Evolutionary conservation across 345 rosid species (phyloP).

Genomic region (Ceriops tagal): DNA sequence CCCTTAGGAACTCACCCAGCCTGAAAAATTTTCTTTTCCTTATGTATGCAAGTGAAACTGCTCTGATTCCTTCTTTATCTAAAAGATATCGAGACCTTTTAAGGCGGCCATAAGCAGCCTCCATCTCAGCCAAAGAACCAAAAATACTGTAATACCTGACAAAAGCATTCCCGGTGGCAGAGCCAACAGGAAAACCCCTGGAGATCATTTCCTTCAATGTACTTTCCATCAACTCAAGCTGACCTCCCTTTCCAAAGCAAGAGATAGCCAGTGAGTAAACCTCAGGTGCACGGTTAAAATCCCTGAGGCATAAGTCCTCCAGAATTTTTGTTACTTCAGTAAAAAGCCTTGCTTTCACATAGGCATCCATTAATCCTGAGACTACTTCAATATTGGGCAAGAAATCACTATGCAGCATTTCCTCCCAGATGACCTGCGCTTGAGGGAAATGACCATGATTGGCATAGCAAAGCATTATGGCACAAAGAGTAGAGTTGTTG

Average conservation of each 20-base stretch:
- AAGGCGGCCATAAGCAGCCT: slow-evolving; percentile 52
- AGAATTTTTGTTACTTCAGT: slow-evolving; percentile 36
- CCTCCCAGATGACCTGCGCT: slow-evolving; percentile 49
- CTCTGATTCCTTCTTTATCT: slow-evolving; percentile 52
- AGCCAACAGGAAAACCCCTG: slow-evolving; percentile 42
- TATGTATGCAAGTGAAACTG: slow-evolving; percentile 50
- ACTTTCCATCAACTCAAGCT: slow-evolving; percentile 60
- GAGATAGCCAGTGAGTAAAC: slow-evolving; percentile 50
- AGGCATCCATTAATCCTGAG: slow-evolving; percentile 48
- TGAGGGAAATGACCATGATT: slow-evolving; percentile 38
- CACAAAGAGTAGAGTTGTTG: slow-evolving; percentile 32
- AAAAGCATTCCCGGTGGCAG: slow-evolving; percentile 48
- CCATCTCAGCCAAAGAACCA: slow-evolving; percentile 60
- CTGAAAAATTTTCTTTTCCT: slow-evolving; percentile 43
- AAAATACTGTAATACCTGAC: slow-evolving; percentile 45
- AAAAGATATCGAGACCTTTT: slow-evolving; percentile 52
- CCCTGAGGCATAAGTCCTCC: slow-evolving; percentile 38
- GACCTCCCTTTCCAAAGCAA: slow-evolving; percentile 59
- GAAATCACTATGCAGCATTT: slow-evolving; percentile 41
- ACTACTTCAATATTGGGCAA: slow-evolving; percentile 37
- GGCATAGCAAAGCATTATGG: slow-evolving; percentile 52
- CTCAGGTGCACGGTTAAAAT: slow-evolving; percentile 24
- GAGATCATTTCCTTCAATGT: slow-evolving; percentile 41
- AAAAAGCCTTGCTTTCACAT: slow-evolving; percentile 40
- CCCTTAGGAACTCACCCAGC: slow-evolving; percentile 57